Evolutionary conservation across 2,329 filamentous ascomycete species (phyloP).

Genomic region (Xylariales sp.): DNA sequence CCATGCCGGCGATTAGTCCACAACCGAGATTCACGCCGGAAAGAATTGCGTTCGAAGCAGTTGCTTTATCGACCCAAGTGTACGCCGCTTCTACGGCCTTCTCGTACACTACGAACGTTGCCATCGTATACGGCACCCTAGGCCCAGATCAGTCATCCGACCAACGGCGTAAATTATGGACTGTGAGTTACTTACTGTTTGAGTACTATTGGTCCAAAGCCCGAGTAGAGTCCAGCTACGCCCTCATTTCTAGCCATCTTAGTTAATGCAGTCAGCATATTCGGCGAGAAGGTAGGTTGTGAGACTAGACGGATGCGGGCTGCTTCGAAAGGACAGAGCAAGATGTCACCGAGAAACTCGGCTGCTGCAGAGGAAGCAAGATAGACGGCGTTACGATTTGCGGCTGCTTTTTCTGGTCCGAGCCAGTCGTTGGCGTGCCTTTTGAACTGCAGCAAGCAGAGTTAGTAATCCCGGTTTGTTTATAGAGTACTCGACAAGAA

Average conservation of each 20-base stretch:
- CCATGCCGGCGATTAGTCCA: constrained; percentile 72
- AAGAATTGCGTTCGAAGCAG: constrained; percentile 55
- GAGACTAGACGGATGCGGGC: constrained; percentile 75
- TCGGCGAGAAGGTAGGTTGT: constrained; percentile 64
- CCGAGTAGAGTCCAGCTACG: constrained; percentile 68
- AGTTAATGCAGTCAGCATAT: constrained; percentile 60
- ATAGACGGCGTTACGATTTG: constrained; percentile 66
- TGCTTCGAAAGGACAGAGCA: constrained; percentile 71
- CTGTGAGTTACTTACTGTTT: constrained; percentile 50
- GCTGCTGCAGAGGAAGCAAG: constrained; percentile 50
- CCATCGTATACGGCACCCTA: constrained; percentile 73
- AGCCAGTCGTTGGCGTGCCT: constrained; percentile 66
- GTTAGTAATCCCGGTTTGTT: too few species aligned
- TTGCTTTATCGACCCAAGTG: constrained; percentile 55
- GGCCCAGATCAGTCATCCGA: constrained; percentile 3
- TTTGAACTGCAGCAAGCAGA: too few species aligned
- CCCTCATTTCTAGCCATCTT: constrained; percentile 68
- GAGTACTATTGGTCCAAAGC: constrained; percentile 68
- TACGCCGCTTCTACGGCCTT: constrained; percentile 66
- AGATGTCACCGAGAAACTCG: constrained; percentile 56
- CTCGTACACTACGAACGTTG: constrained; percentile 77
- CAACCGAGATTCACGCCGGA: constrained; percentile 68
- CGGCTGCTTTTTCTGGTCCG: constrained; percentile 59
- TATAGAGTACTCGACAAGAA: too few species aligned
- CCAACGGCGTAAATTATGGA: background rate